Evolutionary conservation across 768 basidiomycete genomes (phyloP).

Genomic region (Kwoniella newhampshirensis): DNA sequence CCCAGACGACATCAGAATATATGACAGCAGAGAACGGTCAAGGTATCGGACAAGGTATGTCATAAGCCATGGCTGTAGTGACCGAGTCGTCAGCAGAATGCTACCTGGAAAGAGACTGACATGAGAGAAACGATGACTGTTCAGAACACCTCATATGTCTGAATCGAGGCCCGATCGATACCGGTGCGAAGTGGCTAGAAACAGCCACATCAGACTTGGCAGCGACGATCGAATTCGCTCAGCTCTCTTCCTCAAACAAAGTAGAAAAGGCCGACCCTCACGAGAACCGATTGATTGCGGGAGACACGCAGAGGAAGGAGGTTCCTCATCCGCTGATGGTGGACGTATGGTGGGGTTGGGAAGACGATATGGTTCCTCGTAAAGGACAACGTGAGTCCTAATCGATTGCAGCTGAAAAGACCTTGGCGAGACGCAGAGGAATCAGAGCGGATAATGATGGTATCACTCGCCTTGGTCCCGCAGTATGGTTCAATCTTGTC

Average conservation of each 20-base stretch:
- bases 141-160: conserved; percentile 48
- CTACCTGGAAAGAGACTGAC: not conserved
- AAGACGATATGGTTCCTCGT: conserved; percentile 43
- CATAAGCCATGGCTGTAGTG: not conserved
- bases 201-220: conserved; percentile 22
- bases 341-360: conserved; percentile 46
- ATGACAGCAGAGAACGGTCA: conserved; percentile 35
- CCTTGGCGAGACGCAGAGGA: too few relatives aligned
- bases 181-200: conserved; percentile 45
- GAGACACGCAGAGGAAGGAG: not conserved
- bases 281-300: not conserved
- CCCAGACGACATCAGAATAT: conserved; percentile 25
- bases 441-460: too few relatives aligned
- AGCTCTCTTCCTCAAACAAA: too few relatives aligned
- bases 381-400: conserved; percentile 40
- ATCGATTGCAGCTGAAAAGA: not conserved
- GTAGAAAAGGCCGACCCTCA: too few relatives aligned
- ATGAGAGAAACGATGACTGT: too few relatives aligned
- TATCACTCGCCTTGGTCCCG: too few relatives aligned
- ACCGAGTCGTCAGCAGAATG: too few relatives aligned
- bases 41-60: conserved; percentile 43
- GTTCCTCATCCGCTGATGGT: conserved; percentile 18
- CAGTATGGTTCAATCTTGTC: conserved; percentile 33
- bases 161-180: conserved; percentile 39
- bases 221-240: conserved; percentile 15